These are phyloP conservation scores for Mrakia hoshinonis DNA, from an alignment of 768 basidiomycete species.

Conservation along the genomic window DNA sequence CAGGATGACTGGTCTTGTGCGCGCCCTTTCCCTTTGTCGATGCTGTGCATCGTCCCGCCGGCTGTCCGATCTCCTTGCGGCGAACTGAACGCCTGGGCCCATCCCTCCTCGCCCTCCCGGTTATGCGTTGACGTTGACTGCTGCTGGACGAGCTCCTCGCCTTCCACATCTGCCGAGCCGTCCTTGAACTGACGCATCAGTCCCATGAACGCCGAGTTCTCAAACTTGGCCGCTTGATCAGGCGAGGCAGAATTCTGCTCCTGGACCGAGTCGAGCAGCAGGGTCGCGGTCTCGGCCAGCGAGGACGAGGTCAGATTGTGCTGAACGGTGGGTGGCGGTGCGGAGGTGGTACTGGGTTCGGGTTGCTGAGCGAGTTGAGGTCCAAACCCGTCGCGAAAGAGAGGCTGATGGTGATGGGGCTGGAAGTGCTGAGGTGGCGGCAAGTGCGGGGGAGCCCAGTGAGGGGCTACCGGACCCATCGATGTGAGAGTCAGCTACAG, in stretches of 20 bases:
- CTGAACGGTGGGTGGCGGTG: neutral
- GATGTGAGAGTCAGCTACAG: too few relatives aligned
- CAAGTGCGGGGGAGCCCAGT: neutral
- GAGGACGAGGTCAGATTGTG: conserved; percentile 13
- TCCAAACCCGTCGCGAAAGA: neutral
- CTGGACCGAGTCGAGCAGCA: conserved; percentile 65
- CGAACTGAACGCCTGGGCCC: conserved; percentile 13
- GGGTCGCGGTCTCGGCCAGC: conserved; percentile 68
- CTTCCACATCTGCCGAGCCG: conserved; percentile 65
- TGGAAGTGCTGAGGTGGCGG: conserved; percentile 10
- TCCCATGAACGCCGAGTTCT: conserved; percentile 70
- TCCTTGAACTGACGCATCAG: conserved; percentile 80
- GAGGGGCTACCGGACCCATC: neutral
- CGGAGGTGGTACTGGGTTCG: neutral
- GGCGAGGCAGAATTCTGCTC: conserved; percentile 34
- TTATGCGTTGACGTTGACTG: neutral
- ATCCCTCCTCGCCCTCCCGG: conserved; percentile 27
- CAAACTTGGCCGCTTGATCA: conserved; percentile 74
- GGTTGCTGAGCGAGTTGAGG: neutral
- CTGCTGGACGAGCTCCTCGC: conserved; percentile 58
- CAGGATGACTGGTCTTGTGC: conserved; percentile 35
- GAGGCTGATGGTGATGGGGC: conserved; percentile 3
- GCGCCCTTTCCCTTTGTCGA: conserved; percentile 64
- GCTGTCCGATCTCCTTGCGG: neutral
- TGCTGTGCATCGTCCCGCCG: conserved; percentile 38